phyloP scores from a whole-genome alignment of 2,329 filamentous ascomycete species.

The Ophiognomonia clavigignenti-juglandacearum region DNA sequence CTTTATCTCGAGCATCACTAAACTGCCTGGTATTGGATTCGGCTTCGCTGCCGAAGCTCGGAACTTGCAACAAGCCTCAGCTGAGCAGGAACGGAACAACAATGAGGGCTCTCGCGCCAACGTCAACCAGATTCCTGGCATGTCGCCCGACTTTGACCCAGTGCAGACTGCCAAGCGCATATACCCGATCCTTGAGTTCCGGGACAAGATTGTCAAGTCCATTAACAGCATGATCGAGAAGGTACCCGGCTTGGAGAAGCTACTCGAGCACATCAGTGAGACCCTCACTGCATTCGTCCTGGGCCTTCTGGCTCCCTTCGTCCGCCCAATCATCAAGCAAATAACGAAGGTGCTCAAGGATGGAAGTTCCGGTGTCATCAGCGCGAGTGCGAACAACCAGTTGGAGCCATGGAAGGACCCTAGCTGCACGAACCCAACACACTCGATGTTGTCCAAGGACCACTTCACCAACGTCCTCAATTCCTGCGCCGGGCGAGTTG shows the following conservation, averaged over 20 bases:
- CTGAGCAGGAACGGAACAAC: slow-evolving; percentile 60
- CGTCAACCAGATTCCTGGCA: slow-evolving; percentile 62
- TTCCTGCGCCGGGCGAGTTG: slow-evolving; percentile 69
- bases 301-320: slow-evolving; percentile 83
- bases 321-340: slow-evolving; percentile 84
- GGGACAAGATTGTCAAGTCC: slow-evolving; percentile 86
- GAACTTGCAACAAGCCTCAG: slow-evolving; percentile 55
- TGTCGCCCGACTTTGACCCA: slow-evolving; percentile 72
- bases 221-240: slow-evolving; percentile 85
- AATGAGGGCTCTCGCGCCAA: slow-evolving; percentile 36
- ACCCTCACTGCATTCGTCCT: slow-evolving; percentile 88
- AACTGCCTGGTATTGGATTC: slow-evolving; percentile 66
- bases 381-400: slow-evolving; percentile 67
- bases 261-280: slow-evolving; percentile 94
- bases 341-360: slow-evolving; percentile 81
- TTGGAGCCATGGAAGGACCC: slow-evolving; percentile 77
- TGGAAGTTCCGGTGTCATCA: slow-evolving; percentile 69
- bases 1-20: slow-evolving; percentile 68
- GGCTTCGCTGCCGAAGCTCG: slow-evolving; percentile 64
- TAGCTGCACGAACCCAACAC: slow-evolving; percentile 70
- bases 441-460: slow-evolving; percentile 79
- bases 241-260: slow-evolving; percentile 80
- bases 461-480: slow-evolving; percentile 79
- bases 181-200: slow-evolving; percentile 90
- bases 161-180: slow-evolving; percentile 75